These are phyloP conservation scores for Solanum ossicruentum DNA, from an alignment of 257 asterid species.

Conservation along the genomic window DNA sequence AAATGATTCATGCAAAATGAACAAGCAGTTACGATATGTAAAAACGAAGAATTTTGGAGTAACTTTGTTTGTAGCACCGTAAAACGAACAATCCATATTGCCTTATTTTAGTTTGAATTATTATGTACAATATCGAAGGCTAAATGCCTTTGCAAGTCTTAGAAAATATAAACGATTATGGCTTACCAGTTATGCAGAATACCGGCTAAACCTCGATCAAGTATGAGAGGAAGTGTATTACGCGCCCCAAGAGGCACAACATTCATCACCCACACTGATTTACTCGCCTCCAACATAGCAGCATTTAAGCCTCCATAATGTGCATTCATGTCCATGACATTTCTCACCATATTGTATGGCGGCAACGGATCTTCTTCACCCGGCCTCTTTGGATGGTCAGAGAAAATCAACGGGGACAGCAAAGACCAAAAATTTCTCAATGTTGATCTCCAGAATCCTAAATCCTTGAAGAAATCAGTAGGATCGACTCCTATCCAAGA, in stretches of 20 bases:
- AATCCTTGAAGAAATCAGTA: constrained; percentile 64
- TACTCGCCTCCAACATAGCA: constrained; percentile 57
- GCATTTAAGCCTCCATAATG: constrained; percentile 74
- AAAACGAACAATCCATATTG: not conserved
- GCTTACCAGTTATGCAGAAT: constrained; percentile 73
- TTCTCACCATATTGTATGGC: constrained; percentile 83
- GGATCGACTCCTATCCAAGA: constrained; percentile 47
- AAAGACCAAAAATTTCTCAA: constrained; percentile 84
- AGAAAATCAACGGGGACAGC: constrained; percentile 88
- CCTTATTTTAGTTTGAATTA: not conserved
- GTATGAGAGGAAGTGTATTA: constrained; percentile 66
- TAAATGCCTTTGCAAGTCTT: not conserved
- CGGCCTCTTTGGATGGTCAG: constrained; percentile 94
- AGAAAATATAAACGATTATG: not conserved
- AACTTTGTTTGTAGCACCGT: not conserved
- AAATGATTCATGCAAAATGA: not conserved
- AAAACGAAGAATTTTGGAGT: not conserved
- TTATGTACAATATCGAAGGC: not conserved
- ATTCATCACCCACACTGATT: constrained; percentile 89
- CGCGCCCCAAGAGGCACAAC: constrained; percentile 67
- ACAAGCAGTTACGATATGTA: not conserved
- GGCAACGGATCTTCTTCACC: constrained; percentile 92
- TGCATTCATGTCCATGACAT: constrained; percentile 94
- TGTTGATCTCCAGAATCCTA: constrained; percentile 62
- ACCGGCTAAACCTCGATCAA: constrained; percentile 68